These are phyloP conservation scores for Fusarium pseudonygamai DNA, from an alignment of 2,329 filamentous ascomycete genomes.

Conservation along the genomic window DNA sequence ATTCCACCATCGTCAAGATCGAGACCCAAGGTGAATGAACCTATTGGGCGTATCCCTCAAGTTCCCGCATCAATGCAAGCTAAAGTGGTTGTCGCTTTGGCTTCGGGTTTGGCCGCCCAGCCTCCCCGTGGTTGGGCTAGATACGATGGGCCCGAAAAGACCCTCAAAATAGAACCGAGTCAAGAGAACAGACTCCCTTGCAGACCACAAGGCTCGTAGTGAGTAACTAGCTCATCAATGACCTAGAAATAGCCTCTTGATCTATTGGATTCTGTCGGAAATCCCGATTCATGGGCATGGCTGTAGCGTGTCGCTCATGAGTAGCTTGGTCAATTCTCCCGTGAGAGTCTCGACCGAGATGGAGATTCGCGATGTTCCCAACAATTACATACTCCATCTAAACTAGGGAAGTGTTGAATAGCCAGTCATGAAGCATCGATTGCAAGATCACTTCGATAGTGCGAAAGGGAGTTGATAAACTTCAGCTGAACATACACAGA, in stretches of 20 bases:
- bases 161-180: background rate
- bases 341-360: background rate
- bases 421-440: background rate
- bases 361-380: background rate
- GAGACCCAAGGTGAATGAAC: background rate
- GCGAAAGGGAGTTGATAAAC: background rate
- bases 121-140: background rate
- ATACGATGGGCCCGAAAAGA: background rate
- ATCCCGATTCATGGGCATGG: background rate
- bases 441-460: background rate
- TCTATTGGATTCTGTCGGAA: background rate
- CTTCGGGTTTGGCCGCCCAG: background rate
- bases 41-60: background rate
- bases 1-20: background rate
- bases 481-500: background rate
- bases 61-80: background rate
- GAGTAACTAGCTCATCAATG: background rate
- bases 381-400: background rate
- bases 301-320: background rate
- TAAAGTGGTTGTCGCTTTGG: background rate
- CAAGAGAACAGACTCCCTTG: background rate
- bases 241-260: background rate
- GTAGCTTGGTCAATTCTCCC: background rate
- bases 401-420: background rate
- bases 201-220: background rate